Conservation (phyloP, 2,329 filamentous ascomycete species). For the Nakataea oryzae region DNA sequence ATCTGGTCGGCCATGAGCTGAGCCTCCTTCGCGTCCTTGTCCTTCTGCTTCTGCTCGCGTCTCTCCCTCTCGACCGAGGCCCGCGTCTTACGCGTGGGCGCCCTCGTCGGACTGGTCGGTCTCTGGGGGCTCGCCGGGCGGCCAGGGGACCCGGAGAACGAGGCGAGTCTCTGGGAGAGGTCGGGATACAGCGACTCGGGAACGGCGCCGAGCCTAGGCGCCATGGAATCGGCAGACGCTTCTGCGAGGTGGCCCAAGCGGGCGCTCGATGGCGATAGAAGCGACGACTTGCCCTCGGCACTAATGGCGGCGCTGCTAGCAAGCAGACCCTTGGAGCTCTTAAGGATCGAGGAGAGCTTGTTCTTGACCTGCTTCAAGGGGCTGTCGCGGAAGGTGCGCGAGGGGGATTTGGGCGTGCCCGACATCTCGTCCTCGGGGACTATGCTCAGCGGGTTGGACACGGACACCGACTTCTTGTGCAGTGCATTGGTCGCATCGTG, state of each 20-base stretch:
- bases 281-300: constrained; percentile 48
- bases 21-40: constrained; percentile 50
- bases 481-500: constrained; percentile 22
- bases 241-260: constrained; percentile 31
- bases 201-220: constrained; percentile 16
- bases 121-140: constrained; percentile 13
- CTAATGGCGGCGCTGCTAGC: constrained; percentile 61
- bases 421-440: constrained; percentile 31
- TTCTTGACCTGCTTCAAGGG: constrained; percentile 88
- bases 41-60: constrained; percentile 49
- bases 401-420: constrained; percentile 46
- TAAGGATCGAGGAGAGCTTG: constrained; percentile 82
- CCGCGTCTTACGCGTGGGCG: constrained; percentile 38
- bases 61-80: constrained; percentile 51
- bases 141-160: constrained; percentile 12
- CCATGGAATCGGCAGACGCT: constrained; percentile 38
- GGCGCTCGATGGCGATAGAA: constrained; percentile 42
- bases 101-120: constrained; percentile 31
- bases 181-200: constrained; percentile 32
- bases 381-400: constrained; percentile 54
- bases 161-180: constrained; percentile 25
- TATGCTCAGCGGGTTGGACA: constrained; percentile 44
- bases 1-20: constrained; percentile 50
- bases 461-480: constrained; percentile 48
- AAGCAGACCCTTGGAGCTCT: constrained; percentile 76